phyloP scores from a whole-genome alignment of 169 alveolate species.

The Neospora caninum region DNA sequence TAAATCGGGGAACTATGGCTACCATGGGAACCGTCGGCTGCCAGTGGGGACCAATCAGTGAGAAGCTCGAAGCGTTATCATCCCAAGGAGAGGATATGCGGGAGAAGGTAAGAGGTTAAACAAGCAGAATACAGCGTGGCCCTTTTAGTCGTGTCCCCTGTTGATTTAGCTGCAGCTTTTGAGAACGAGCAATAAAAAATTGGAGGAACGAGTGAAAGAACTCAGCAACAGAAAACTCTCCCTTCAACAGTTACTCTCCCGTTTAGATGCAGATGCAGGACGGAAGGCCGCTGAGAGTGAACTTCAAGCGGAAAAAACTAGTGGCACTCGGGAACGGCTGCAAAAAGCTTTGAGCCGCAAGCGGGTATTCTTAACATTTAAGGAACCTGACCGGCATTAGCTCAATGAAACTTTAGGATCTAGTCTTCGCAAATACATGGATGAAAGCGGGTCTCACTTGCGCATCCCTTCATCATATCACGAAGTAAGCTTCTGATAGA shows the following conservation, averaged over 20 bases:
- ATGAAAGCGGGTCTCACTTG: constrained; percentile 31
- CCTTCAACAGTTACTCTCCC: neutral
- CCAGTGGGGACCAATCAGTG: neutral
- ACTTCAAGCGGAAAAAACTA: constrained; percentile 12
- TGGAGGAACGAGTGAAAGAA: constrained; percentile 23
- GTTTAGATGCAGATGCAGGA: neutral
- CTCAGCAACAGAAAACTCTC: neutral
- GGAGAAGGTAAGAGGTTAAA: neutral
- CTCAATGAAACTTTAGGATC: neutral
- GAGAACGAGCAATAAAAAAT: neutral
- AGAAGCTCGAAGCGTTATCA: constrained; percentile 12
- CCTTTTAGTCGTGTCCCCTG: neutral
- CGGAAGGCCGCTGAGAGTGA: constrained; percentile 26
- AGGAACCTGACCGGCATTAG: neutral
- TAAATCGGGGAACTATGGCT: neutral
- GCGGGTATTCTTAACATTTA: neutral
- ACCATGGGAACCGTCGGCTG: neutral
- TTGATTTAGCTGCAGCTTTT: neutral
- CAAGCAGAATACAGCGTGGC: neutral
- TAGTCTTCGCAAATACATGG: constrained; percentile 24
- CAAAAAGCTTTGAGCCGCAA: neutral
- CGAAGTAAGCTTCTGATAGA: neutral
- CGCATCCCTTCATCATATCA: constrained; percentile 16
- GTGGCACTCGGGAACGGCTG: neutral
- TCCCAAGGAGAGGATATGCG: neutral